These are phyloP conservation scores for Taphrina confusa DNA, from an alignment of 1,139 yeast species.

Conservation along the genomic window DNA sequence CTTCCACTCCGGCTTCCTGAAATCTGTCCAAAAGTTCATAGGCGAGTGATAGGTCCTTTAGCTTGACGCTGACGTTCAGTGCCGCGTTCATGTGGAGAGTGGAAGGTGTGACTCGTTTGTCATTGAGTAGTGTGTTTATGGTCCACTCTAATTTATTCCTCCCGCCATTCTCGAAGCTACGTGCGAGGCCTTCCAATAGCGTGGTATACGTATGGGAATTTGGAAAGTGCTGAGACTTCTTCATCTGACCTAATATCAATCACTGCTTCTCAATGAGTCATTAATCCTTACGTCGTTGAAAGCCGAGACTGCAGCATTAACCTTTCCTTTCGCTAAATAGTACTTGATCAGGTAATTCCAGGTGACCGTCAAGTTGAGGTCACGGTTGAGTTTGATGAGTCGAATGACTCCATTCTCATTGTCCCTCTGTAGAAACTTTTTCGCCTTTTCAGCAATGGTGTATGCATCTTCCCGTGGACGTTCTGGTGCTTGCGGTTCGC, in stretches of 20 bases:
- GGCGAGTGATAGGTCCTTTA: conserved; percentile 12
- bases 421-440: background rate
- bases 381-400: conserved; percentile 3
- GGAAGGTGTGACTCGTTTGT: conserved; percentile 10
- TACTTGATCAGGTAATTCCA: conserved; percentile 27
- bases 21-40: conserved; percentile 4
- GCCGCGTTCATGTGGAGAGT: conserved; percentile 25
- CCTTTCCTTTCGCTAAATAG: conserved; percentile 2
- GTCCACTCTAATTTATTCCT: conserved; percentile 4
- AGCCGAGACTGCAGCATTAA: conserved; percentile 14
- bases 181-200: conserved; percentile 15
- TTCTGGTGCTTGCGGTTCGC: background rate
- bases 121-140: background rate
- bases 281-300: too few species aligned
- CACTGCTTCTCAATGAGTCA: too few species aligned
- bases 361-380: conserved; percentile 18
- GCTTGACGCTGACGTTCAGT: background rate
- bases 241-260: too few species aligned
- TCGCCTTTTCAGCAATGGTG: conserved; percentile 17
- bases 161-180: conserved; percentile 2
- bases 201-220: conserved; percentile 14
- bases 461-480: conserved; percentile 1
- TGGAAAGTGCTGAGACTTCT: conserved; percentile 22
- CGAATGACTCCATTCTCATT: conserved; percentile 4
- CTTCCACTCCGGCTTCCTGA: conserved; percentile 4